phyloP scores from a whole-genome alignment of 2,329 filamentous ascomycete genomes.

The Grosmannia clavigera region DNA sequence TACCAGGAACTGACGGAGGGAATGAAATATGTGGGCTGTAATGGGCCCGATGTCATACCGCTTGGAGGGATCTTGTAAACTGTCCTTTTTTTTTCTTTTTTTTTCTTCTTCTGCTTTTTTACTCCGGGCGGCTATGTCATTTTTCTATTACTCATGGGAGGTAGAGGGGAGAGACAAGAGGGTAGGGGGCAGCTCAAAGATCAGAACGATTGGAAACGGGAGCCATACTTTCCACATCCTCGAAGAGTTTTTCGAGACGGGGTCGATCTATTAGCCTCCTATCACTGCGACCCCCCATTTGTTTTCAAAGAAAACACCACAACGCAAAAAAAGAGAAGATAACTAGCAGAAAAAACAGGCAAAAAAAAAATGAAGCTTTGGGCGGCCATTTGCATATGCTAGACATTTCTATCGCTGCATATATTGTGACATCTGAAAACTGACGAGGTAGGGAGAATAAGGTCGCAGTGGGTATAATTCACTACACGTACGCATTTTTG shows the following conservation, averaged over 20 bases:
- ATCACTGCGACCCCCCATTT: background rate
- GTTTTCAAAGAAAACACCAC: background rate
- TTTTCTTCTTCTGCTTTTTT: background rate
- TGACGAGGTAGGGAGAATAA: background rate
- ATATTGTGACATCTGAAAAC: background rate
- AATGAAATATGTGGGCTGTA: background rate
- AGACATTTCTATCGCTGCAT: background rate
- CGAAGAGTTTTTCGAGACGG: background rate
- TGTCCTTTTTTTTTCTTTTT: background rate
- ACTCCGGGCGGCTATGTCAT: conserved; percentile 9
- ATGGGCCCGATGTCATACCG: too few species aligned
- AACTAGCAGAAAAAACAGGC: conserved; percentile 3
- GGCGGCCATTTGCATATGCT: conserved; percentile 11
- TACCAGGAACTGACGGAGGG: background rate
- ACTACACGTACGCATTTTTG: background rate
- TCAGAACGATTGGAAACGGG: background rate
- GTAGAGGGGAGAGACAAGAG: background rate
- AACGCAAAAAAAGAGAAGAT: conserved; percentile 2
- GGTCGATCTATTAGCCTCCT: too few species aligned
- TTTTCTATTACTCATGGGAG: background rate
- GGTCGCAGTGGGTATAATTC: background rate
- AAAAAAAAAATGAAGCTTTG: conserved; percentile 8
- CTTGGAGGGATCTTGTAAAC: too few species aligned
- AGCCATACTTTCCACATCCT: background rate
- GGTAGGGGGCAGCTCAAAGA: background rate